A percentile compares a stretch with the other conserved stretches of the same genome.
Conservation (phyloP, 163 green algal species). For the Chloromonas sp. region DNA sequence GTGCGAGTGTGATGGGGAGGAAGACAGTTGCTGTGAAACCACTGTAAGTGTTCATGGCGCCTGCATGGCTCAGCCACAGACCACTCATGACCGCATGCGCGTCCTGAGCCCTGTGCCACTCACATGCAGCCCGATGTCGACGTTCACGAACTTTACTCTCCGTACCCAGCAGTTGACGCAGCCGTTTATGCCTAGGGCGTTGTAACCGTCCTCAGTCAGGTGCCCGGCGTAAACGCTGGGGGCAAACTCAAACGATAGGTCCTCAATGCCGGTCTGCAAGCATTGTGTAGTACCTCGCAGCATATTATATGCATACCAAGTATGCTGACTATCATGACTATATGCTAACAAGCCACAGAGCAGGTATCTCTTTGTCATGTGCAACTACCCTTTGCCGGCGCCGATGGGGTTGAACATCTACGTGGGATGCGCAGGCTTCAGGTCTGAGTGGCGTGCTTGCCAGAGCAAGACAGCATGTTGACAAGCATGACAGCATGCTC, state of each 20-base stretch:
- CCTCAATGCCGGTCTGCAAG: neutral
- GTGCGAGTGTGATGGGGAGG: neutral
- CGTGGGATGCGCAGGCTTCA: neutral
- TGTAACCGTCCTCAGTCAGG: neutral
- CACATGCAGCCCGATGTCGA: neutral
- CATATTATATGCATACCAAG: too few species aligned
- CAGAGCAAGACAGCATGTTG: neutral
- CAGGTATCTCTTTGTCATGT: neutral
- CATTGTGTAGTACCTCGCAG: neutral
- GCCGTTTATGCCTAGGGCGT: neutral
- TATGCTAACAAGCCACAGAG: too few species aligned
- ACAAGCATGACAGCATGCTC: too few species aligned
- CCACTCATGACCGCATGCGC: neutral
- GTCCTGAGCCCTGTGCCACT: neutral
- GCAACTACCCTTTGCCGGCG: neutral
- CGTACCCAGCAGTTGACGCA: neutral
- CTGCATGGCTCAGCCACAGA: neutral
- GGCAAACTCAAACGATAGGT: neutral
- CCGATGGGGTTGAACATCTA: neutral
- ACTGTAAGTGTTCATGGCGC: too few species aligned
- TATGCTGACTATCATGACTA: too few species aligned
- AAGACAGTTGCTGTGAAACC: neutral
- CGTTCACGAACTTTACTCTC: neutral
- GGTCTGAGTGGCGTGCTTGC: neutral
- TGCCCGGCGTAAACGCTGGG: neutral